Evolutionary conservation across 352 stramenopile species (phyloP), one percentile per base, ranked within the genome.

Genomic region (Phytophthora colocasiae): DNA sequence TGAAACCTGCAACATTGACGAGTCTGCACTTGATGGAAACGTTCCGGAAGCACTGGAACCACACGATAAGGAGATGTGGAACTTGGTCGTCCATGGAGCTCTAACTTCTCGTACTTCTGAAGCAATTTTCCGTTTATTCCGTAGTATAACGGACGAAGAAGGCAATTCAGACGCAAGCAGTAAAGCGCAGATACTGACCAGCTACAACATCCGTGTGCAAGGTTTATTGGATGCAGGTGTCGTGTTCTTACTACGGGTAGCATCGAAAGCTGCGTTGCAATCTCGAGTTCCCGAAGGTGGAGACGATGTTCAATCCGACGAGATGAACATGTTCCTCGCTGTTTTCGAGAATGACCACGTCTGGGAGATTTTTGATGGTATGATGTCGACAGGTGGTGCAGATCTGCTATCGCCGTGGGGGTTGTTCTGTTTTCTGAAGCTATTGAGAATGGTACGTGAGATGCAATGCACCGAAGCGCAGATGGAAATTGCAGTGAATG

Each of bases 361-460:
- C 6, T 96, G 87, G 87, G 45, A 72, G 66, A 69, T 71, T 24
- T 60, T 93, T 15, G 73, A 64, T 32, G 62, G 66, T 32, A 73
- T 96, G 64, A 68, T 90, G 38, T 46, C 50, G 49, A 69, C 39
- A 61, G 66, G 84, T 14, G 87, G 89, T 22, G 70, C 72, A 50
- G 80, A 93, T 51, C 60, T 91, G 5, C 43, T 97, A 40, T 96
- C 88, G 6, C 90, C 90, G 1, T 93, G 78, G 82, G 90, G 90
- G 0, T 63, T 96, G 10, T 93, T 95, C 54, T 96, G 80, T 51
- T 88, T 95, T 15, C 72, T 97, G 26, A 93, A 93, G 52, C 71
- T 94, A 52, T 75, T 95, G 46, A 80, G 83, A 12, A 85, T 86
- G 52, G 70, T 97, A 5, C 79, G 77, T 1, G 88, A 96, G 65